Evolutionary conservation across 805 yeast species (phyloP).

Genomic region (Kodamaea laetipori): DNA sequence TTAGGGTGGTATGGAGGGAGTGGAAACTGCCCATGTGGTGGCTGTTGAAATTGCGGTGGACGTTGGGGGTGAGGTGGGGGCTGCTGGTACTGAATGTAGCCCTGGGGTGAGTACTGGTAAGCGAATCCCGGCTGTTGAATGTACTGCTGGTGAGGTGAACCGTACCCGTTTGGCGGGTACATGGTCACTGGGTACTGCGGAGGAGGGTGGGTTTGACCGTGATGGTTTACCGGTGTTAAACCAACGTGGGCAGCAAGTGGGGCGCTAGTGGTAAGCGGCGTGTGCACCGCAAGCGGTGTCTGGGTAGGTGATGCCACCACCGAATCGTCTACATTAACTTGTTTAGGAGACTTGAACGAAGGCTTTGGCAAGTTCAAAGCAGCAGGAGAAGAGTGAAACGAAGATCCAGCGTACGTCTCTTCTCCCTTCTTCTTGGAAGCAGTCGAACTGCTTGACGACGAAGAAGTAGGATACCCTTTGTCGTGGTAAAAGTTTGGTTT

Average conservation of each 20-base stretch:
- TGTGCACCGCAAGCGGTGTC: conserved; percentile 14
- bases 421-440: conserved; percentile 18
- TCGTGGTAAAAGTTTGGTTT: conserved; percentile 27
- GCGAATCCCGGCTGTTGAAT: conserved; percentile 33
- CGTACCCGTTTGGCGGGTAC: conserved; percentile 25
- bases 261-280: conserved; percentile 4
- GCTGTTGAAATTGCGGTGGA: not conserved
- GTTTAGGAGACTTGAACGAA: conserved; percentile 41
- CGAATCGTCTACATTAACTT: conserved; percentile 10
- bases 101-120: conserved; percentile 33
- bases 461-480: conserved; percentile 2
- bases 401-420: conserved; percentile 55
- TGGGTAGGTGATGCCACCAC: conserved; percentile 13
- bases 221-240: conserved; percentile 8
- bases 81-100: conserved; percentile 34
- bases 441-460: not conserved
- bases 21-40: conserved; percentile 8
- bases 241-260: conserved; percentile 5
- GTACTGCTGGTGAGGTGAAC: conserved; percentile 17
- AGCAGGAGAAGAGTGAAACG: conserved; percentile 58
- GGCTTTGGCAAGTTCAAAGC: conserved; percentile 60
- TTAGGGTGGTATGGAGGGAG: conserved; percentile 1
- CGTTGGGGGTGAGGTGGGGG: conserved; percentile 17
- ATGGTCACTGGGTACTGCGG: conserved; percentile 38
- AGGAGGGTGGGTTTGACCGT: conserved; percentile 11